Percentiles rank a stretch among this genome's conserved stretches.
Evolutionary conservation across 2,329 filamentous ascomycete species (phyloP).

Genomic region (Trichoderma sp.): DNA sequence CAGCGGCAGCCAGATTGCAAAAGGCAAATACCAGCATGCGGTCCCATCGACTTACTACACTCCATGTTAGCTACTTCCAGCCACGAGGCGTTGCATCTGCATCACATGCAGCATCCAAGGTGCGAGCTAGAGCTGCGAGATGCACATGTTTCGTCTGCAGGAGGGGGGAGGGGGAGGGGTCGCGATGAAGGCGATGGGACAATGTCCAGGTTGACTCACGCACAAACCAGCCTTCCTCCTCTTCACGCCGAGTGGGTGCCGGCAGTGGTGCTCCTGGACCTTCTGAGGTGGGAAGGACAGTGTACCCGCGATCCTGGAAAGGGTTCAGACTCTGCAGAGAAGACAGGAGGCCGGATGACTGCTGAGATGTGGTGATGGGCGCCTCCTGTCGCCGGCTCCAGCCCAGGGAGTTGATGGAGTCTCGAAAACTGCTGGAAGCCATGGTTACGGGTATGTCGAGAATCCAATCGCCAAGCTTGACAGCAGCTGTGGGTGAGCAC

Average conservation of each 20-base stretch:
- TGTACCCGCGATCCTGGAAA: slow-evolving; percentile 81
- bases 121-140: slow-evolving; percentile 32
- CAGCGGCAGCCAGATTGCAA: slow-evolving; percentile 84
- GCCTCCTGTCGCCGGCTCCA: slow-evolving; percentile 87
- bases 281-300: slow-evolving; percentile 84
- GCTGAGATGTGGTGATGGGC: slow-evolving; percentile 67
- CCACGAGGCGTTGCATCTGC: slow-evolving; percentile 18
- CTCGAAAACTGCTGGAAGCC: slow-evolving; percentile 85
- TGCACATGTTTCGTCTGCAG: slow-evolving; percentile 48
- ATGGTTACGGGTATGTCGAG: slow-evolving; percentile 50
- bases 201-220: slow-evolving; percentile 61
- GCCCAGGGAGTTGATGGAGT: slow-evolving; percentile 90
- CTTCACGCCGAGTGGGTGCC: slow-evolving; percentile 78
- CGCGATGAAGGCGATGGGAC: slow-evolving; percentile 26
- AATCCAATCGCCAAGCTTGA: not conserved
- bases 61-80: slow-evolving; percentile 37
- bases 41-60: slow-evolving; percentile 93
- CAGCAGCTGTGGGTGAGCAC: not conserved
- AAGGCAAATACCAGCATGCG: slow-evolving; percentile 86
- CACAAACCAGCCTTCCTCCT: slow-evolving; percentile 93
- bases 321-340: slow-evolving; percentile 84
- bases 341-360: slow-evolving; percentile 71
- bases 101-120: slow-evolving; percentile 42
- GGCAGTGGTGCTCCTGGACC: slow-evolving; percentile 80
- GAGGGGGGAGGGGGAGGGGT: slow-evolving; percentile 37